Conservation (phyloP, 805 yeast species). For the Kuraishia hungarica region DNA sequence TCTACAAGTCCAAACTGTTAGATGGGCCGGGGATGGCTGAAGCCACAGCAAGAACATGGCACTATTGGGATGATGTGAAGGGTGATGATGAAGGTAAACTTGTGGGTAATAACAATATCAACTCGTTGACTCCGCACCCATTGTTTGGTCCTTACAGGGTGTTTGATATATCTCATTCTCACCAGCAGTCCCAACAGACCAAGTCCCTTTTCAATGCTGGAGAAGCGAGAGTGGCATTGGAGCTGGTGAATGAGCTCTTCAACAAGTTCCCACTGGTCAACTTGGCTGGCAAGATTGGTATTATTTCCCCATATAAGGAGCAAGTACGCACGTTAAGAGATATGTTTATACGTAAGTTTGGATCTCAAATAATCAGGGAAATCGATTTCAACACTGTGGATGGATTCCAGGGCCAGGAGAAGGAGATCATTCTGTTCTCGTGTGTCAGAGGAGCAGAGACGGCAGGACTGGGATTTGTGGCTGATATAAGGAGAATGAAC, state of each 20-base stretch:
- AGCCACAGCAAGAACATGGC: constrained; percentile 70
- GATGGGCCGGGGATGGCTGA: constrained; percentile 74
- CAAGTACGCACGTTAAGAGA: constrained; percentile 58
- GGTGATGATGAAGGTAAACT: constrained; percentile 4
- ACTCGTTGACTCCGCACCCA: constrained; percentile 59
- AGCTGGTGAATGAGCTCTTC: constrained; percentile 50
- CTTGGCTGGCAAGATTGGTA: constrained; percentile 72
- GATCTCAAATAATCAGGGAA: constrained; percentile 49
- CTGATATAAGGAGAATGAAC: constrained; percentile 91
- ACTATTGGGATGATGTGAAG: constrained; percentile 17
- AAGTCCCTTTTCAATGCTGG: constrained; percentile 61
- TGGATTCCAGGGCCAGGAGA: constrained; percentile 98
- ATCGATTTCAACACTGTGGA: constrained; percentile 93
- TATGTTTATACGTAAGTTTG: constrained; percentile 51
- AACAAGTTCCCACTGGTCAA: constrained; percentile 35
- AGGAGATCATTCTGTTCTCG: constrained; percentile 86
- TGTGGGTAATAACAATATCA: constrained; percentile 28
- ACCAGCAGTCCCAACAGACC: constrained; percentile 53
- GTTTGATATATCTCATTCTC: constrained; percentile 63
- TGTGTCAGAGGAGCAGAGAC: constrained; percentile 84
- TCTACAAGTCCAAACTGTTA: constrained; percentile 60
- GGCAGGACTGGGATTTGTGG: constrained; percentile 75
- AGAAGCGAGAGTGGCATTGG: constrained; percentile 71
- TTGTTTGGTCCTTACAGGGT: constrained; percentile 71
- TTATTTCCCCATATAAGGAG: constrained; percentile 92